Conservation (phyloP, 2,329 filamentous ascomycete species). For the Arthrobotrys iridis region DNA sequence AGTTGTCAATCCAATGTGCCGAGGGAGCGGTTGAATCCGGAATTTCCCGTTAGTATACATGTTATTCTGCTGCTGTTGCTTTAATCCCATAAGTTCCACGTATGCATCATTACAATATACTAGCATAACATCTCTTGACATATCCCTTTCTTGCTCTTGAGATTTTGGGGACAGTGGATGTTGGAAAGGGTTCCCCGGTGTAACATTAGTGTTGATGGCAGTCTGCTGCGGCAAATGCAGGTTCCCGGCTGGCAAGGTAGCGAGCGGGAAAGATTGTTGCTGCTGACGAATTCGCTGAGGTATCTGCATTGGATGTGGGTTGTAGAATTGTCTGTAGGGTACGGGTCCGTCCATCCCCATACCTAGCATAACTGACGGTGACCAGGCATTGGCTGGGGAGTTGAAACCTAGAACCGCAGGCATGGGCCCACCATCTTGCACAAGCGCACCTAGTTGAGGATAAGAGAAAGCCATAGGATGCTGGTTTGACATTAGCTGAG, state of each 20-base stretch:
- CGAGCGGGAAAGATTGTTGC: background rate
- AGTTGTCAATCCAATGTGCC: conserved; percentile 41
- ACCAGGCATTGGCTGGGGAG: conserved; percentile 41
- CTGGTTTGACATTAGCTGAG: conserved; percentile 13
- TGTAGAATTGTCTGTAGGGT: conserved; percentile 27
- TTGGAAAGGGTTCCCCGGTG: conserved; percentile 44
- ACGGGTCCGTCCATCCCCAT: conserved; percentile 16
- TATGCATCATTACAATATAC: conserved; percentile 50
- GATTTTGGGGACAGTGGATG: conserved; percentile 23
- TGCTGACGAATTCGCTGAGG: background rate
- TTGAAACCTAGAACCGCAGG: conserved; percentile 50
- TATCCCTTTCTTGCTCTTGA: conserved; percentile 33
- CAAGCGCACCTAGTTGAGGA: conserved; percentile 41
- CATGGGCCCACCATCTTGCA: conserved; percentile 53
- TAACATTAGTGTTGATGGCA: conserved; percentile 20
- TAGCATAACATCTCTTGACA: conserved; percentile 48
- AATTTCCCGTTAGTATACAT: conserved; percentile 29
- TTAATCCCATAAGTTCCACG: conserved; percentile 45
- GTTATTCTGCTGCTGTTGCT: conserved; percentile 43
- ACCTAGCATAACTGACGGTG: conserved; percentile 21
- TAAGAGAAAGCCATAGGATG: conserved; percentile 36
- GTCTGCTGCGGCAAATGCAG: conserved; percentile 41
- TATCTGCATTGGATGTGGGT: conserved; percentile 26
- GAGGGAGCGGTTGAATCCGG: conserved; percentile 41
- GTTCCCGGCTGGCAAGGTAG: conserved; percentile 1